phyloP scores from a whole-genome alignment of 192 early-diverging fungal species.

The Cladochytrium replicatum region DNA sequence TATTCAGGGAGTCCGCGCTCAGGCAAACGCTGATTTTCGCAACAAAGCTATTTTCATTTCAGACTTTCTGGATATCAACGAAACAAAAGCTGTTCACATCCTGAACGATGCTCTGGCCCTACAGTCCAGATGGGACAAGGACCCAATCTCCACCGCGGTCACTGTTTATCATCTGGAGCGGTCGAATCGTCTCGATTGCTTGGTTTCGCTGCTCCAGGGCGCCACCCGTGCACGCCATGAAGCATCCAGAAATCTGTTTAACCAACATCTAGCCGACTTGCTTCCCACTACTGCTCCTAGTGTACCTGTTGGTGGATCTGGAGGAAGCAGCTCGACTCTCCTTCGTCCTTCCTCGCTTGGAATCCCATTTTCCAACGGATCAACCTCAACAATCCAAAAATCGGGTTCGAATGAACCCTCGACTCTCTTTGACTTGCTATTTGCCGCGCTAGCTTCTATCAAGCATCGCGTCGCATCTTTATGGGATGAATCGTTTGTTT shows the following conservation, averaged over 20 bases:
- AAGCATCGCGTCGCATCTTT: too few relatives aligned
- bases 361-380: neutral
- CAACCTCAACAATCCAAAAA: neutral
- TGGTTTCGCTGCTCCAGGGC: constrained; percentile 17
- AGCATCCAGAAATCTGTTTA: too few relatives aligned
- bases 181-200: constrained; percentile 43
- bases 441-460: too few relatives aligned
- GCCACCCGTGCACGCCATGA: too few relatives aligned
- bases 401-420: too few relatives aligned
- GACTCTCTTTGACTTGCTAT: too few relatives aligned
- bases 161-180: constrained; percentile 58
- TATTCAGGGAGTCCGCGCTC: neutral
- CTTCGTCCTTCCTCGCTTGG: too few relatives aligned
- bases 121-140: constrained; percentile 4
- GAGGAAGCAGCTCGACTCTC: too few relatives aligned
- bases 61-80: constrained; percentile 71
- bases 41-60: constrained; percentile 56
- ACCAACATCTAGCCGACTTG: too few relatives aligned
- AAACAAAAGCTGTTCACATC: constrained; percentile 60
- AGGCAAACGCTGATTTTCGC: constrained; percentile 55
- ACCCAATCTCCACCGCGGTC: constrained; percentile 48
- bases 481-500: too few relatives aligned
- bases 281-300: neutral
- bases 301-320: neutral
- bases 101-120: constrained; percentile 46